phyloP scores from a whole-genome alignment of 192 early-diverging fungal genomes.

The Coemansia sp. region DNA sequence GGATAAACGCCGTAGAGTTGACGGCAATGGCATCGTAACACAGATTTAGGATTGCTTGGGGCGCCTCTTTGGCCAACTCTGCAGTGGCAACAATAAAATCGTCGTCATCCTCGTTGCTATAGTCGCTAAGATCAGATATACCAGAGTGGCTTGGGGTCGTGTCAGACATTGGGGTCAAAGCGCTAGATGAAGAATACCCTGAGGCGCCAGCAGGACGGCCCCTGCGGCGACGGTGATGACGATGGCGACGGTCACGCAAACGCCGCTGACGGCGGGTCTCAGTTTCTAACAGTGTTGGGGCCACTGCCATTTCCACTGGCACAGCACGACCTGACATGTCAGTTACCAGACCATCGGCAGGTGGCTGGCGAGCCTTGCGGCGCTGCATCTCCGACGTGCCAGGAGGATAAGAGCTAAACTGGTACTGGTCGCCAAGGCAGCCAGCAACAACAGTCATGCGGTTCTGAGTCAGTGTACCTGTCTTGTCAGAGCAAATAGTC shows the following conservation, averaged over 20 bases:
- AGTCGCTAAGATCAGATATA: conserved; percentile 48
- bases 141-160: conserved; percentile 42
- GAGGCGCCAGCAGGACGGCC: conserved; percentile 23
- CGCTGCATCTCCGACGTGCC: conserved; percentile 54
- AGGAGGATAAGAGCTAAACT: conserved; percentile 56
- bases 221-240: conserved; percentile 47
- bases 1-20: conserved; percentile 76
- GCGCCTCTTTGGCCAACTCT: conserved; percentile 52
- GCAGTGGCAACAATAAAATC: conserved; percentile 54
- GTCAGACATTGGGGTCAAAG: conserved; percentile 44
- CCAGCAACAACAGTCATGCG: conserved; percentile 96
- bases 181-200: conserved; percentile 49
- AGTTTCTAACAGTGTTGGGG: conserved; percentile 44
- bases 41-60: conserved; percentile 50
- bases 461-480: conserved; percentile 97
- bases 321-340: conserved; percentile 52
- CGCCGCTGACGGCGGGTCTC: conserved; percentile 43
- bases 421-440: conserved; percentile 71
- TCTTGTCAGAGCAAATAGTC: conserved; percentile 98
- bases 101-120: conserved; percentile 49
- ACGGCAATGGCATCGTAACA: conserved; percentile 73
- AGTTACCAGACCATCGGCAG: conserved; percentile 44
- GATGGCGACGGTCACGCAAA: conserved; percentile 37
- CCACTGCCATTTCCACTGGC: conserved; percentile 37
- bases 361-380: conserved; percentile 40